Percentiles rank a stretch among this genome's conserved stretches.
Conservation (phyloP, 192 early-diverging fungal species). For the Coemansia sp. region DNA sequence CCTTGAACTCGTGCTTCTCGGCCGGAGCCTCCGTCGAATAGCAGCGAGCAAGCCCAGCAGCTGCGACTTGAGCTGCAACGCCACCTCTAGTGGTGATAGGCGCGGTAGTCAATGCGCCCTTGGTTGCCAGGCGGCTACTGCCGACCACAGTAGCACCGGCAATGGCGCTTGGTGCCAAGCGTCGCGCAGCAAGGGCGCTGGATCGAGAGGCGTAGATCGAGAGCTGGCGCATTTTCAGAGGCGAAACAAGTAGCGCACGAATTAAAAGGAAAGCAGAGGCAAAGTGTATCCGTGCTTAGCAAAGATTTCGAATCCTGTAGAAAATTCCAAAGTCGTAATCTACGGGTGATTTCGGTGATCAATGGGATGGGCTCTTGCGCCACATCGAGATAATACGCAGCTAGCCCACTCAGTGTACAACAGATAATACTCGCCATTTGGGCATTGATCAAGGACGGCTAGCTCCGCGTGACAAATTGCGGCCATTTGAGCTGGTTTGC, state of each 20-base stretch:
- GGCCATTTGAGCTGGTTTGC: background rate
- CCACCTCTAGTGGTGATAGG: background rate
- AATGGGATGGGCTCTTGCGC: background rate
- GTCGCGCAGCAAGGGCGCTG: constrained; percentile 8
- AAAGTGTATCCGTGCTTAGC: background rate
- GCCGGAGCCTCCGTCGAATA: constrained; percentile 33
- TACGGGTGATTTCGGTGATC: background rate
- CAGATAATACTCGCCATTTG: background rate
- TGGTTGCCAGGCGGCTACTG: background rate
- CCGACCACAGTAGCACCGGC: background rate
- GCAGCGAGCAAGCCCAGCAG: constrained; percentile 9
- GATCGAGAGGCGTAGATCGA: constrained; percentile 24
- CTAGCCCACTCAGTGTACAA: no score
- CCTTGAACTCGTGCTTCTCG: constrained; percentile 73
- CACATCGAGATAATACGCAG: background rate
- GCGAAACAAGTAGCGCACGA: background rate
- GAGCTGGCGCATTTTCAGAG: constrained; percentile 38
- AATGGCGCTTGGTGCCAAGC: background rate
- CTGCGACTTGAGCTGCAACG: background rate
- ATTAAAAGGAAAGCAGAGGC: background rate
- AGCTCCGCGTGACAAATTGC: background rate
- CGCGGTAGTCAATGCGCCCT: background rate
- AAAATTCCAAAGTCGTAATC: background rate
- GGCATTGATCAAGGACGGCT: background rate
- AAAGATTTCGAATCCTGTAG: background rate